Evolutionary conservation across 495 filamentous ascomycete species (phyloP).

Genomic region (Daldinia childiae): DNA sequence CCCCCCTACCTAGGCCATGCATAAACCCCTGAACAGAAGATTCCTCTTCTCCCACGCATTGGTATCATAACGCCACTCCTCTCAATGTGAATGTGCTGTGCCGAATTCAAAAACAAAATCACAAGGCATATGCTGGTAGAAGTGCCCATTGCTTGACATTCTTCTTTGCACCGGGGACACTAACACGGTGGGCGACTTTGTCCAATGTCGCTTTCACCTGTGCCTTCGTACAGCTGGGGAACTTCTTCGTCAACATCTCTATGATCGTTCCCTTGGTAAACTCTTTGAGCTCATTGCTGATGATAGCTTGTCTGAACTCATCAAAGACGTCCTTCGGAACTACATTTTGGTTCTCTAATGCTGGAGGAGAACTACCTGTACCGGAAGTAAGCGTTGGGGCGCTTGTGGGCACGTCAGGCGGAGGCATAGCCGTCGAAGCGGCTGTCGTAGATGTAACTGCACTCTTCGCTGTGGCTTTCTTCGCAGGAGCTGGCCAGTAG

Average conservation of each 20-base stretch:
- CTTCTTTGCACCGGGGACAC: conserved; percentile 57
- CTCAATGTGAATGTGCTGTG: neutral
- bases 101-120: conserved; percentile 4
- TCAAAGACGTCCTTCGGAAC: conserved; percentile 69
- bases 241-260: conserved; percentile 77
- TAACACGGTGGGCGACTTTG: conserved; percentile 70
- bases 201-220: conserved; percentile 77
- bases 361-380: conserved; percentile 1
- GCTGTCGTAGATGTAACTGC: neutral
- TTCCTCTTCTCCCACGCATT: neutral
- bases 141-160: conserved; percentile 41
- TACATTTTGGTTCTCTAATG: conserved; percentile 53
- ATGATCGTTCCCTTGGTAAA: conserved; percentile 79
- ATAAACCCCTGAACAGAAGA: neutral
- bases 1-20: neutral
- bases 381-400: conserved; percentile 13
- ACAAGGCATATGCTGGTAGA: conserved; percentile 14
- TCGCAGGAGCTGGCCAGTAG: conserved; percentile 73
- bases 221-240: conserved; percentile 75
- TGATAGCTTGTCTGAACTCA: conserved; percentile 76
- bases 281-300: conserved; percentile 63
- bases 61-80: conserved; percentile 13
- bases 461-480: conserved; percentile 33
- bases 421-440: conserved; percentile 31
- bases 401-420: conserved; percentile 28